phyloP scores from a whole-genome alignment of 352 stramenopile species.

The Thalassiosira mediterranea region DNA sequence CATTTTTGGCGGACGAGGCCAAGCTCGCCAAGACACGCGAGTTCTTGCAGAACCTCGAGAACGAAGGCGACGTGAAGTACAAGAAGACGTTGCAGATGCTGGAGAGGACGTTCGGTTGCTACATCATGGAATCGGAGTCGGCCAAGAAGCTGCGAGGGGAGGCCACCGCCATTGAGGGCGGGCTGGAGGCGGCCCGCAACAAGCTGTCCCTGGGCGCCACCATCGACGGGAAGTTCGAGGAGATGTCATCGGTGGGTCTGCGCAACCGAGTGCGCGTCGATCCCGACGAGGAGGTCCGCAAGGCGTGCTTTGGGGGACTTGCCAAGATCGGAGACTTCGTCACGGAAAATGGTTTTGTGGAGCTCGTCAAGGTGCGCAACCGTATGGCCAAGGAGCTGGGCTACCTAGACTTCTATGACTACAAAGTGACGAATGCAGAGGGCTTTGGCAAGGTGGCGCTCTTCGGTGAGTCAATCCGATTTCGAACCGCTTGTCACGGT shows the following conservation, averaged over 20 bases:
- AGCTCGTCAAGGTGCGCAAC: constrained; percentile 73
- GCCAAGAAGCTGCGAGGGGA: constrained; percentile 56
- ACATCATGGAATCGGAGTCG: constrained; percentile 56
- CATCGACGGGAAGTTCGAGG: constrained; percentile 56
- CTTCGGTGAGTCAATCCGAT: no score
- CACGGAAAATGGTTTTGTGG: constrained; percentile 69
- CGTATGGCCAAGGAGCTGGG: constrained; percentile 58
- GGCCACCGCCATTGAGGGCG: constrained; percentile 62
- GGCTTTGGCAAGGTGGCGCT: constrained; percentile 71
- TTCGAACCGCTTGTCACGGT: no score
- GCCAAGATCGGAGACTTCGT: constrained; percentile 70
- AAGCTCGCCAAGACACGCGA: constrained; percentile 45
- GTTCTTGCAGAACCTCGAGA: constrained; percentile 15
- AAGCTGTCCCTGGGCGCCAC: constrained; percentile 54
- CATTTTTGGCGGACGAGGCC: constrained; percentile 49
- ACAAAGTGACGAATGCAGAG: constrained; percentile 73
- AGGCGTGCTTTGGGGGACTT: constrained; percentile 65
- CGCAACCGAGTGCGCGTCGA: constrained; percentile 56
- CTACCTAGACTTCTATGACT: constrained; percentile 76
- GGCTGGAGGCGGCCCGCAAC: constrained; percentile 60
- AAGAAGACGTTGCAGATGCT: constrained; percentile 43
- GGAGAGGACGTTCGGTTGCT: constrained; percentile 58
- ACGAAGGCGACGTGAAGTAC: constrained; percentile 14
- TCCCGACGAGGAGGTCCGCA: constrained; percentile 57
- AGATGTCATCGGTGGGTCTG: constrained; percentile 63